Evolutionary conservation across 2,329 filamentous ascomycete genomes (phyloP).

Genomic region (Hypoxylon sp.): DNA sequence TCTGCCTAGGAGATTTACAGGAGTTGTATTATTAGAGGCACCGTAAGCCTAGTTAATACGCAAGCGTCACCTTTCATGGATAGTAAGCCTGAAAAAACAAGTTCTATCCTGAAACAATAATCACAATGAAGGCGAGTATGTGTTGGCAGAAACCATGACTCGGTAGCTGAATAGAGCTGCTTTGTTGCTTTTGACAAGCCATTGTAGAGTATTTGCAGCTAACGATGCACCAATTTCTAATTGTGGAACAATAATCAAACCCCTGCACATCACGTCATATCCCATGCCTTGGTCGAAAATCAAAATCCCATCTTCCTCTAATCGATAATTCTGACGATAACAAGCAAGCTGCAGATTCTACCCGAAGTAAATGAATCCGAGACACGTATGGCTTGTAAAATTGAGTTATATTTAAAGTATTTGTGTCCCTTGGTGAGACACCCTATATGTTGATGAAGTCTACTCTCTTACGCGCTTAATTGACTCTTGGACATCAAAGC

Average conservation of each 20-base stretch:
- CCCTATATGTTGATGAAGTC: neutral
- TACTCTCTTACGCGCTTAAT: neutral
- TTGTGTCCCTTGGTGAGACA: neutral
- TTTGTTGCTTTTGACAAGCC: conserved; percentile 2
- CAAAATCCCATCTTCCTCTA: conserved; percentile 29
- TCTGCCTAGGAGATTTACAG: no score
- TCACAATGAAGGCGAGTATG: no score
- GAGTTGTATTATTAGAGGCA: no score
- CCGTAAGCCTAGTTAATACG: no score
- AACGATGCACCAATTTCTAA: conserved; percentile 29
- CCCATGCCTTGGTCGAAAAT: conserved; percentile 31
- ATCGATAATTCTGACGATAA: conserved; percentile 23
- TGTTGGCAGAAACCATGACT: neutral
- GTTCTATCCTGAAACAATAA: neutral
- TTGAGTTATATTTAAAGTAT: conserved; percentile 7
- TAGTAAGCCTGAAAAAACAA: no score
- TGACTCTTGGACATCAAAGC: conserved; percentile 1
- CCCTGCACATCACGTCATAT: conserved; percentile 40
- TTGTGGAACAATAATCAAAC: conserved; percentile 36
- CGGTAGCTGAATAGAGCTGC: conserved; percentile 7
- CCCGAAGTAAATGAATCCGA: neutral
- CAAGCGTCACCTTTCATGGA: no score
- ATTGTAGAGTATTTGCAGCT: conserved; percentile 25
- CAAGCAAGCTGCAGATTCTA: conserved; percentile 6
- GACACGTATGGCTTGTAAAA: conserved; percentile 1